phyloP scores from a whole-genome alignment of 176 grass and related monocot genomes.

The Zea luxurians region DNA sequence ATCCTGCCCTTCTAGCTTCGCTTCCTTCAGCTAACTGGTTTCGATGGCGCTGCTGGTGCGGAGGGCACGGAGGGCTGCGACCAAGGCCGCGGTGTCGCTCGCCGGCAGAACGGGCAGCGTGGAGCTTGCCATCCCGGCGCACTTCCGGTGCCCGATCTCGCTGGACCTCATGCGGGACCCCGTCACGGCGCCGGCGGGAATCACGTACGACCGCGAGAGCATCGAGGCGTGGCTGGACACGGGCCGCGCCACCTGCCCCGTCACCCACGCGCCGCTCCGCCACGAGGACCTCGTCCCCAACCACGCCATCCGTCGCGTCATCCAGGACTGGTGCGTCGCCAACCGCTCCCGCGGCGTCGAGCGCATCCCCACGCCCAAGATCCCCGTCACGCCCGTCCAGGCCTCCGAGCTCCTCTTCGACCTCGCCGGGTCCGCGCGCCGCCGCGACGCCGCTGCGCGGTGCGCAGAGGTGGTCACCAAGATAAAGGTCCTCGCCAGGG shows the following conservation, averaged over 20 bases:
- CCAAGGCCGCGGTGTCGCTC: slow-evolving; percentile 12
- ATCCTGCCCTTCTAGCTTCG: no score
- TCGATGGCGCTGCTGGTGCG: slow-evolving; percentile 44
- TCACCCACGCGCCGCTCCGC: slow-evolving; percentile 54
- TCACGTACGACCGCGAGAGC: slow-evolving; percentile 86
- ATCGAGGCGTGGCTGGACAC: slow-evolving; percentile 86
- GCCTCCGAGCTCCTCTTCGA: slow-evolving; percentile 58
- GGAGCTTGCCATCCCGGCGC: slow-evolving; percentile 58
- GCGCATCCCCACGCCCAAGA: slow-evolving; percentile 89
- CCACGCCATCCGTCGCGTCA: slow-evolving; percentile 66
- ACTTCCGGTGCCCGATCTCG: slow-evolving; percentile 89
- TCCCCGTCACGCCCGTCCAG: slow-evolving; percentile 67
- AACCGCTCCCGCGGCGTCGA: slow-evolving; percentile 78
- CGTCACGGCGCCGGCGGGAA: slow-evolving; percentile 65
- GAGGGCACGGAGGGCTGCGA: slow-evolving; percentile 26
- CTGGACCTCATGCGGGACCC: slow-evolving; percentile 87
- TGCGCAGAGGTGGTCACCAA: slow-evolving; percentile 38
- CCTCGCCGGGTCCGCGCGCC: slow-evolving; percentile 41
- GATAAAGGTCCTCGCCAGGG: slow-evolving; percentile 49
- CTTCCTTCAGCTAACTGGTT: not conserved
- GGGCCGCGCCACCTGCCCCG: slow-evolving; percentile 62
- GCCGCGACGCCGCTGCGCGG: not conserved
- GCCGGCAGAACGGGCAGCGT: not conserved
- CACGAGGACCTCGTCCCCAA: slow-evolving; percentile 82
- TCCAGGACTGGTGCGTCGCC: slow-evolving; percentile 93